These are phyloP conservation scores for Apophysomyces ossiformis DNA, from an alignment of 371 early-diverging fungal species.

Conservation along the genomic window DNA sequence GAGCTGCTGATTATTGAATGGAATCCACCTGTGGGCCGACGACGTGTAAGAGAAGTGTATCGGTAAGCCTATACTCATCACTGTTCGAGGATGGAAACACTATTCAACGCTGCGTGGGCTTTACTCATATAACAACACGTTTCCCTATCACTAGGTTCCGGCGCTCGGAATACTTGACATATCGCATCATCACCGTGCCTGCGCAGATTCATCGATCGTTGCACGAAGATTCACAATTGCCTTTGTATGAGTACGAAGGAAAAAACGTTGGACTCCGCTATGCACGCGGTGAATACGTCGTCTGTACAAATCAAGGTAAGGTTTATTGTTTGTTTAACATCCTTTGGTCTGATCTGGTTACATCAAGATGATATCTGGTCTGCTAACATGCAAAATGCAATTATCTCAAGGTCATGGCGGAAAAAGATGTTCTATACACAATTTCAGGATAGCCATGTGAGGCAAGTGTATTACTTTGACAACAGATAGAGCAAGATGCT, in stretches of 20 bases:
- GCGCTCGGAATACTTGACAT: constrained; percentile 39
- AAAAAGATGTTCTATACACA: constrained; percentile 47
- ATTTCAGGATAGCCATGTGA: constrained; percentile 42
- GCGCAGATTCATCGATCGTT: constrained; percentile 36
- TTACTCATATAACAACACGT: background rate
- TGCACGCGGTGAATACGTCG: constrained; percentile 51
- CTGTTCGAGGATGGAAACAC: no score
- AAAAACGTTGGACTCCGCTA: constrained; percentile 53
- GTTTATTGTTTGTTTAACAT: background rate
- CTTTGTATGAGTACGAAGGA: constrained; percentile 46
- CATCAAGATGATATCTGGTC: constrained; percentile 50
- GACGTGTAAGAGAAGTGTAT: constrained; percentile 40
- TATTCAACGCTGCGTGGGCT: no score
- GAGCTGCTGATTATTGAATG: constrained; percentile 50
- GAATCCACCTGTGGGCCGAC: constrained; percentile 42
- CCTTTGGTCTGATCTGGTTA: background rate
- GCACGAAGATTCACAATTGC: constrained; percentile 17
- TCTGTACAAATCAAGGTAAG: constrained; percentile 50
- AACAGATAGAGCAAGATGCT: background rate
- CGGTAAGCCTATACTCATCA: constrained; percentile 17
- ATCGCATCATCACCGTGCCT: constrained; percentile 52
- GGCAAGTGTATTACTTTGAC: constrained; percentile 19
- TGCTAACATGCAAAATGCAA: constrained; percentile 49
- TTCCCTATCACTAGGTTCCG: constrained; percentile 34
- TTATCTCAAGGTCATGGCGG: constrained; percentile 38